Base-by-base conservation (phyloP, 1,139 yeast genomes). In the Protomyces gravidus region DNA sequence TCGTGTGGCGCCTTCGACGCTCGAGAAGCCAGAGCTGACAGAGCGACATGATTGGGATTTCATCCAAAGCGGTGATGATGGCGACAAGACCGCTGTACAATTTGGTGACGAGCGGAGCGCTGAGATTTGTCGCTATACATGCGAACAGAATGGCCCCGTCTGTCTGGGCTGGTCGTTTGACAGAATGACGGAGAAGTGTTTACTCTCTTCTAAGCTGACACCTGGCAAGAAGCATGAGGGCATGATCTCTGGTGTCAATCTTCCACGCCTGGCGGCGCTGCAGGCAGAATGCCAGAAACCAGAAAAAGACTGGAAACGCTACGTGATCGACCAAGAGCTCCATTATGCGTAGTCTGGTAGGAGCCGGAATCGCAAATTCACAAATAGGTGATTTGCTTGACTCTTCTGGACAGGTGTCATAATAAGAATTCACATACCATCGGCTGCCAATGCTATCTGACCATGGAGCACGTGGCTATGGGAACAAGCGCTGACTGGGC, bases 121-220 rank as follows among this genome's bases (percentile, higher is more conserved):
- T 9, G 39, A 21, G 17, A 15, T 36, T 3, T 53, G 58, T 21
- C 51, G 26, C 27, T 11, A 25, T 11, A 46, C 51, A 3, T 53
- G 58, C 26, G 21, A 33, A n/a, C 27, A 26, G 26, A 32, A 53
- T 17, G 4, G 26, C 9, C 5, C n/a, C 2, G 13, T 4, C 1
- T 53, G 58, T 23, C 21, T 53, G 21, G 58, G 46, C n/a, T 53
- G 58, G 58, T 30, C 51, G 2, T 53, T 46, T 46, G 23, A 32
- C 6, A 46, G 33, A 17, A 30, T n/a, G 11, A 53, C 27, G 28
- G n/a, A 45, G 40, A 32, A 32, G 21, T 53, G 58, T 23, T 46
- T 50, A 46, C 28, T 53, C 5, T 53, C 58, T 25, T 21, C 30
- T 19, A 6, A 9, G 17, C 45, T 27, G 9, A 21, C 40, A n/a